Percentiles rank a stretch among this genome's conserved stretches.
phyloP scores from a whole-genome alignment of 2,329 filamentous ascomycete genomes.

The Aspergillus sojae region DNA sequence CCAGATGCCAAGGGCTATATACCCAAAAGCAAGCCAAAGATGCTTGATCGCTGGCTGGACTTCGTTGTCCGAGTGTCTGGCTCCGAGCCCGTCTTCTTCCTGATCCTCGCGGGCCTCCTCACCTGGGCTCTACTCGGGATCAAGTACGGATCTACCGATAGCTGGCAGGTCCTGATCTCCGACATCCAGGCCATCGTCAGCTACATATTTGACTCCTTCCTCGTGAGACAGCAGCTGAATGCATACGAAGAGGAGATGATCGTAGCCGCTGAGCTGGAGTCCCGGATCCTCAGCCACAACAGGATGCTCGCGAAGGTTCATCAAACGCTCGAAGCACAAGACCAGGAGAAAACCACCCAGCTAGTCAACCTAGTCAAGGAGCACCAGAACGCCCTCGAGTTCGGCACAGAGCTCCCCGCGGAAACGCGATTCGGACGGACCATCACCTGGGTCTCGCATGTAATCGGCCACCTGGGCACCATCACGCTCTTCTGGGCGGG shows the following conservation, averaged over 20 bases:
- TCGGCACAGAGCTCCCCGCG: conserved; percentile 33
- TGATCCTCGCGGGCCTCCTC: conserved; percentile 33
- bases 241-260: conserved; percentile 17
- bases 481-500: conserved; percentile 4
- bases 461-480: conserved; percentile 4
- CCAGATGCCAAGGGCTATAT: neutral
- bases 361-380: neutral
- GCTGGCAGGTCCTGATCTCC: conserved; percentile 31
- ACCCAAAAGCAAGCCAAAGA: neutral
- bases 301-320: conserved; percentile 3
- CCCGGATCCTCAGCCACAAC: conserved; percentile 11
- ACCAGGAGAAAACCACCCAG: neutral
- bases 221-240: conserved; percentile 32
- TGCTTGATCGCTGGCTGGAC: conserved; percentile 24
- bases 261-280: conserved; percentile 11
- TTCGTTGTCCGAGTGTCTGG: conserved; percentile 28
- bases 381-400: neutral
- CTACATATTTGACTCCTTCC: conserved; percentile 31
- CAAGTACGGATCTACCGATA: conserved; percentile 18
- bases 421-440: conserved; percentile 15
- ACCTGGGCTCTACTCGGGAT: conserved; percentile 30
- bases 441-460: neutral
- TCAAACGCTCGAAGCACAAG: neutral
- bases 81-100: conserved; percentile 26
- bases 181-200: conserved; percentile 32